These are phyloP conservation scores for Phytophthora sojae DNA, from an alignment of 352 stramenopile species.

Conservation along the genomic window DNA sequence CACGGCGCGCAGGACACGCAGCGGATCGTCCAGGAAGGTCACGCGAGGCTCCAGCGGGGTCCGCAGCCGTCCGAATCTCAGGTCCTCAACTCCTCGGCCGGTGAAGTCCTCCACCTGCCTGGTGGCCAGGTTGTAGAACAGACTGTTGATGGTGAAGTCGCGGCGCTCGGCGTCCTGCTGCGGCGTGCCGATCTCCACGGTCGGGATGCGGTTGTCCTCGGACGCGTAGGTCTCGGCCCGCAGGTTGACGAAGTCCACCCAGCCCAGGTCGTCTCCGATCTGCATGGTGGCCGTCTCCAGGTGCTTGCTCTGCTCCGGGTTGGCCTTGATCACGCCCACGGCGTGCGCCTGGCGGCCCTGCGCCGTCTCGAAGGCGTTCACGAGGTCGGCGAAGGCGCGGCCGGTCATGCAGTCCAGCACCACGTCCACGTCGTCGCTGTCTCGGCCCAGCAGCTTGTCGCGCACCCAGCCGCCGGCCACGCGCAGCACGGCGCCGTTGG, in stretches of 20 bases:
- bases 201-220: conserved; percentile 74
- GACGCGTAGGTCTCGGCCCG: conserved; percentile 95
- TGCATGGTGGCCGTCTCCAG: conserved; percentile 98
- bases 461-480: conserved; percentile 99
- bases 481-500: conserved; percentile 83
- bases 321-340: conserved; percentile 82
- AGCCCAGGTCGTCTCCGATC: conserved; percentile 86
- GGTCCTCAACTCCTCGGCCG: conserved; percentile 89
- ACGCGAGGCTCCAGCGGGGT: conserved; percentile 94
- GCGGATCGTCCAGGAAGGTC: conserved; percentile 98
- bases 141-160: conserved; percentile 99
- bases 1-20: conserved; percentile 95
- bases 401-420: conserved; percentile 97
- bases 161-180: conserved; percentile 89
- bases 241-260: conserved; percentile 99
- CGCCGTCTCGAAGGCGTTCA: conserved; percentile 69
- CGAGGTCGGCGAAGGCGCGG: conserved; percentile 91
- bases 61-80: conserved; percentile 89
- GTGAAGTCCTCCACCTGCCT: conserved; percentile 97
- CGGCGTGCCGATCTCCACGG: conserved; percentile 82
- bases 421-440: conserved; percentile 97
- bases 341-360: conserved; percentile 57
- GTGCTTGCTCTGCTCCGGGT: conserved; percentile 97
- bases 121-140: conserved; percentile 99
- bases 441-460: conserved; percentile 94